Percentiles rank a stretch among this genome's conserved stretches.
phyloP scores from a whole-genome alignment of 805 yeast genomes.

The Clavispora vitiphila region DNA sequence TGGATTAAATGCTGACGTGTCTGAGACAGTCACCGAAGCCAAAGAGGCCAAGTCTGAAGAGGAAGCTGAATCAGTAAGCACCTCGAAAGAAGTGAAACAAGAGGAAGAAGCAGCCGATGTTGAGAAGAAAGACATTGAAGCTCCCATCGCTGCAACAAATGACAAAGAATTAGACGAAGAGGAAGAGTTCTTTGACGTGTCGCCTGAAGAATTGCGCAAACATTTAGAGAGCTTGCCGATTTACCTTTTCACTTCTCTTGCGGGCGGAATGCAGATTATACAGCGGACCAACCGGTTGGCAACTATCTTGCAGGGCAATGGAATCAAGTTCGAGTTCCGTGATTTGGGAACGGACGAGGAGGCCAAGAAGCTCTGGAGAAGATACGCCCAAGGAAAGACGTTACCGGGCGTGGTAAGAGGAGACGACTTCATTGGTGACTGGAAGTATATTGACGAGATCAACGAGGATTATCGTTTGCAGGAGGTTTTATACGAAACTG shows the following conservation, averaged over 20 bases:
- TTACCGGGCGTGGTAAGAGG: conserved; percentile 84
- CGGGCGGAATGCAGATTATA: conserved; percentile 80
- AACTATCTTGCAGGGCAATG: conserved; percentile 71
- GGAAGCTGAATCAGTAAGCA: too few relatives aligned
- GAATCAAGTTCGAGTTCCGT: conserved; percentile 58
- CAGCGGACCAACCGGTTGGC: conserved; percentile 71
- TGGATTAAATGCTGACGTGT: too few relatives aligned
- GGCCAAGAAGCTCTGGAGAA: conserved; percentile 80
- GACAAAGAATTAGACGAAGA: conserved; percentile 2
- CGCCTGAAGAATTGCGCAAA: conserved; percentile 39
- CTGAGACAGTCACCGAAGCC: too few relatives aligned
- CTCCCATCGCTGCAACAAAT: not conserved
- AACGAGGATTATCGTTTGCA: conserved; percentile 71
- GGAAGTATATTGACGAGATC: conserved; percentile 81
- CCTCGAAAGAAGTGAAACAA: not conserved
- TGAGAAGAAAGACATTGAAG: not conserved
- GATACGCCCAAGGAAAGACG: conserved; percentile 64
- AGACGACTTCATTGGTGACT: conserved; percentile 79
- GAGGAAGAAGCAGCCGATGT: not conserved
- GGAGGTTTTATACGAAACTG: conserved; percentile 60
- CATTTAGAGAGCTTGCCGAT: conserved; percentile 53
- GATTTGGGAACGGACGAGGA: conserved; percentile 86
- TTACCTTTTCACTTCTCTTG: conserved; percentile 76
- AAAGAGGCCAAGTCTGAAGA: too few relatives aligned
- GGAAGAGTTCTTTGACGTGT: conserved; percentile 27